Evolutionary conservation across 441 rosid species (phyloP), one percentile per base, ranked within the genome.

Genomic region (Populus tomentosa): DNA sequence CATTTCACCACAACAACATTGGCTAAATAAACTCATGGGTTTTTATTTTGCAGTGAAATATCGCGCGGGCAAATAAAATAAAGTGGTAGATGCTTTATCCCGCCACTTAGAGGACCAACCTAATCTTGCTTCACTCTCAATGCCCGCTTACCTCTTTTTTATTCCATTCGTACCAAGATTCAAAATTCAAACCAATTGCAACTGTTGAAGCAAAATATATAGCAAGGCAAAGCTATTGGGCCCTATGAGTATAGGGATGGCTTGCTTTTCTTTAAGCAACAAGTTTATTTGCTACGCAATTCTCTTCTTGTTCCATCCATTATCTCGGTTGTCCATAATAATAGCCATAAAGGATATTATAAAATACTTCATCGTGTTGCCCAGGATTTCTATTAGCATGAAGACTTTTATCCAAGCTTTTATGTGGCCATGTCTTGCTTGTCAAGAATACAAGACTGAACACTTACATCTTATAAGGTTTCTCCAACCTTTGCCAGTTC

Each of bases 201-300:
- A 0, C 0, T 28, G 1, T 5, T 67, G 0, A 11, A 24, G 11
- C 1, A 7, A 5, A 46, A 20, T 0, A 70, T 70, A 1, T 6
- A 7, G 2, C 3, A 14, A 4, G 13, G 6, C 0, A 11, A 50
- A 14, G 5, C 1, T 2, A 10, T 10, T 0, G 5, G 38, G 0
- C 36, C 8, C 0, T 72, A 2, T 66, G 0, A 2, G 1, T 13
- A 18, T 0, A 7, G 0, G 0, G 23, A 72, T 28, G 66, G 46
- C 0, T 30, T 30, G 0, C 7, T 72, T 0, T 56, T 26, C 0
- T 56, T 13, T 1, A 26, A 56, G 0, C 0, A 0, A 0, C 0
- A 28, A 1, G 4, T 56, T 0, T 72, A 56, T 2, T 5, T 72
- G 14, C 7, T 20, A 0, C 5, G 4, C 0, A 0, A 7, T 18